These are phyloP conservation scores for Sinapis alba DNA, from an alignment of 441 rosid species.

Conservation along the genomic window DNA sequence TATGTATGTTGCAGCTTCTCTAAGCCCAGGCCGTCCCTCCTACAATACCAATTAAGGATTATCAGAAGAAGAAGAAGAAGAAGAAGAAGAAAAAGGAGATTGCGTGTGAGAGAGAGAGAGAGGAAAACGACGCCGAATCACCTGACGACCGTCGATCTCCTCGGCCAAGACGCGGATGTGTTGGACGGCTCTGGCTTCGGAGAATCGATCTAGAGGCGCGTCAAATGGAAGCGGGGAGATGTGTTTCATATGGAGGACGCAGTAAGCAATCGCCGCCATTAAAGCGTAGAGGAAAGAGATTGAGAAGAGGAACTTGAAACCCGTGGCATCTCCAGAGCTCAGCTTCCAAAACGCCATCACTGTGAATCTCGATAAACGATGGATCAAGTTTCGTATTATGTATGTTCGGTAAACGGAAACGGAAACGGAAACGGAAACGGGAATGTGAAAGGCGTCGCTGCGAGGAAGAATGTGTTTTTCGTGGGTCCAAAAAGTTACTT, in stretches of 20 bases:
- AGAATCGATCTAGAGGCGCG: conserved; percentile 90
- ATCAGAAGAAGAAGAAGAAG: background rate
- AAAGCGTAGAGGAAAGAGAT: conserved; percentile 61
- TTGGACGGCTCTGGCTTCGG: conserved; percentile 87
- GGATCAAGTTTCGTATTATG: conserved; percentile 1
- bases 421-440: conserved; percentile 9
- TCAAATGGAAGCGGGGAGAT: conserved; percentile 65
- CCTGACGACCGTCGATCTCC: conserved; percentile 87
- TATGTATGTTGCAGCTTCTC: conserved; percentile 83
- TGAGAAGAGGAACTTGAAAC: conserved; percentile 62
- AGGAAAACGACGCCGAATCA: conserved; percentile 40
- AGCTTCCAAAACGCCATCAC: conserved; percentile 54
- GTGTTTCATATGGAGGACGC: conserved; percentile 62
- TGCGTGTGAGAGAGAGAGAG: background rate
- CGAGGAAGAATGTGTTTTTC: background rate
- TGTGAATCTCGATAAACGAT: conserved; percentile 8
- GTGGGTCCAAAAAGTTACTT: background rate
- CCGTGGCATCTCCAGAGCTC: conserved; percentile 57
- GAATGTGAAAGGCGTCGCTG: conserved; percentile 6
- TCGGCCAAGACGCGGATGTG: conserved; percentile 80
- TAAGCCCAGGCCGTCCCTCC: conserved; percentile 95
- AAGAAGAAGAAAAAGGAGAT: background rate
- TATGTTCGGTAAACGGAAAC: background rate
- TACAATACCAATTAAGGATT: conserved; percentile 21
- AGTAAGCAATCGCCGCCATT: conserved; percentile 69